Conservation (phyloP, 345 rosid genomes). For the Salix koriyanagi region DNA sequence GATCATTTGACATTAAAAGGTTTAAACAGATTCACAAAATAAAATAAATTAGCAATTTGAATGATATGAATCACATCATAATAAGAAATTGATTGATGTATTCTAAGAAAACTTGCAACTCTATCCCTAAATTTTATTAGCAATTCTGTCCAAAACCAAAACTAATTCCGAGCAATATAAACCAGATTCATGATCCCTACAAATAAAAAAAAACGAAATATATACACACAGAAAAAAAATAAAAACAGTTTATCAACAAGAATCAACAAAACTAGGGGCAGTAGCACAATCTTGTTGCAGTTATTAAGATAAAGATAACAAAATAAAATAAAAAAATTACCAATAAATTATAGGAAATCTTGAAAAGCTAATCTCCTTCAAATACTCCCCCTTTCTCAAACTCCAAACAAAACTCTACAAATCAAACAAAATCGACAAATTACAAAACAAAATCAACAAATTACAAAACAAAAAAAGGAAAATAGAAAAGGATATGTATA, state of each 20-base stretch:
- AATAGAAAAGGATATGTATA: not conserved
- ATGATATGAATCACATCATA: not conserved
- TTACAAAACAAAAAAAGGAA: not conserved
- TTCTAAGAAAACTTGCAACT: no score
- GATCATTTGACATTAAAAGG: no score
- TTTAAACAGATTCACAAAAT: not conserved
- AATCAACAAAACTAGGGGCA: not conserved
- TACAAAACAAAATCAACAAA: not conserved
- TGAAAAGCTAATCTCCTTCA: not conserved
- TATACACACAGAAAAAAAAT: no score
- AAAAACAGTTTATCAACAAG: no score
- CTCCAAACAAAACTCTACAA: not conserved
- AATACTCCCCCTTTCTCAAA: not conserved
- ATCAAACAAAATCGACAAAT: not conserved
- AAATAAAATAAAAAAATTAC: not conserved
- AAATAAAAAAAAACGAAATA: not conserved
- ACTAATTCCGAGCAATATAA: not conserved
- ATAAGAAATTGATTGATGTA: not conserved
- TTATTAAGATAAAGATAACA: not conserved
- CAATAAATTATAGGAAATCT: slow-evolving; percentile 7
- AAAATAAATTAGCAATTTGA: not conserved
- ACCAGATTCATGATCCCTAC: not conserved
- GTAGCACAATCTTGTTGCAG: no score
- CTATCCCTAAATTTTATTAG: not conserved
- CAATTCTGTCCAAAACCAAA: not conserved